A percentile compares a stretch with the other conserved stretches of the same genome.
These are phyloP conservation scores for Aleurites moluccanus DNA, from an alignment of 441 rosid species.

Conservation along the genomic window DNA sequence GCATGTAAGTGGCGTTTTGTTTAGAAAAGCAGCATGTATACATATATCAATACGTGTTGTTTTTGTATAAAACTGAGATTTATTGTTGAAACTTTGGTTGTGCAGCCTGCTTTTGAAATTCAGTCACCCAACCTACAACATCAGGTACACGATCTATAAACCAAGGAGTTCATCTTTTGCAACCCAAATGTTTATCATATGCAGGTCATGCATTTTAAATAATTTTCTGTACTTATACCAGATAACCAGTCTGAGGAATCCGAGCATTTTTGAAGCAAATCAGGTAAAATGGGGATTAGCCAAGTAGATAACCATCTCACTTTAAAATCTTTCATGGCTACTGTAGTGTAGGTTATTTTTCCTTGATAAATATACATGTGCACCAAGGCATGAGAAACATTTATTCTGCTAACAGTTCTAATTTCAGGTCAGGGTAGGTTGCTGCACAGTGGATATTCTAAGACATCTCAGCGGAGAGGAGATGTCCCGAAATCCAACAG, in stretches of 20 bases:
- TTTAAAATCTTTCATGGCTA: background rate
- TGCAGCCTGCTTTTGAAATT: conserved; percentile 85
- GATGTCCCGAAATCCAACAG: conserved; percentile 61
- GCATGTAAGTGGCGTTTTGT: background rate
- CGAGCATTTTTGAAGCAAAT: conserved; percentile 79
- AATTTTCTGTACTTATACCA: conserved; percentile 30
- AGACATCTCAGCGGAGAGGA: conserved; percentile 93
- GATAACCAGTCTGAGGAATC: conserved; percentile 78
- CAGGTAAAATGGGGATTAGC: conserved; percentile 44
- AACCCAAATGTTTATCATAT: background rate
- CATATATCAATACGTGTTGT: background rate
- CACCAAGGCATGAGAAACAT: background rate
- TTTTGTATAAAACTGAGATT: conserved; percentile 17
- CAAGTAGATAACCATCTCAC: background rate
- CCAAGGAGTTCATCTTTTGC: conserved; percentile 6
- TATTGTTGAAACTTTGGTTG: conserved; percentile 15
- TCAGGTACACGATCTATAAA: conserved; percentile 54
- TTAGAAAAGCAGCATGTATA: background rate
- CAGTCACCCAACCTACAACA: conserved; percentile 41
- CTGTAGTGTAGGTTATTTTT: background rate
- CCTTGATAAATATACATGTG: background rate
- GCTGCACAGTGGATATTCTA: conserved; percentile 88
- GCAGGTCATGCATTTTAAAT: background rate
- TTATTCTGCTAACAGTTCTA: conserved; percentile 20
- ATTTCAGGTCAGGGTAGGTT: conserved; percentile 82